Percentiles rank a stretch among this genome's conserved stretches.
Conservation (phyloP, 192 early-diverging fungal species). For the Podila verticillata region DNA sequence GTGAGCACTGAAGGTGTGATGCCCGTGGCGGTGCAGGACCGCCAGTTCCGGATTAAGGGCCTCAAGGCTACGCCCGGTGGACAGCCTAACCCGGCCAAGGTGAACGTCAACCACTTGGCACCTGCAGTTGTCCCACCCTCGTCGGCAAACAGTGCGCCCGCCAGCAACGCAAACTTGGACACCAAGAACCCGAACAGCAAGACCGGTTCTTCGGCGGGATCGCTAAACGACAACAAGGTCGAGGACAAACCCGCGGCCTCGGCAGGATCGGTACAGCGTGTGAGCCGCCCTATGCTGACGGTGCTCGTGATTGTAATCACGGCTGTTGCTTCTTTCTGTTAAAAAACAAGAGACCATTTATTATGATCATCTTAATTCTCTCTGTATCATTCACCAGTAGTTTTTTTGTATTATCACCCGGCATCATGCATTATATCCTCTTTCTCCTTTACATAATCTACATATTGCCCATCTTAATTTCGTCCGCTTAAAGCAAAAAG, state of each 20-base stretch:
- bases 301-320: conserved; percentile 1
- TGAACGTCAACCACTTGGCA: conserved; percentile 3
- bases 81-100: conserved; percentile 33
- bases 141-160: too few species aligned
- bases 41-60: conserved; percentile 33
- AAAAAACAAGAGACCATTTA: not conserved
- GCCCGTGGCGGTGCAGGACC: conserved; percentile 26
- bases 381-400: not conserved
- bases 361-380: not conserved
- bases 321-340: conserved; percentile 10
- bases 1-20: too few species aligned
- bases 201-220: not conserved
- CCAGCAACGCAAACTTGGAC: not conserved
- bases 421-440: too few species aligned
- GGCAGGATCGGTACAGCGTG: not conserved
- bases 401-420: not conserved
- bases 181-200: not conserved
- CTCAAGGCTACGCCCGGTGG: conserved; percentile 18
- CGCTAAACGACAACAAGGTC: not conserved
- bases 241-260: not conserved
- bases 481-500: too few species aligned
- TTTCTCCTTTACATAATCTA: too few species aligned
- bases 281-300: not conserved
- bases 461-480: too few species aligned
- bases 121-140: not conserved